phyloP scores from a whole-genome alignment of 2,329 filamentous ascomycete species.

The Pseudocercospora vitis region DNA sequence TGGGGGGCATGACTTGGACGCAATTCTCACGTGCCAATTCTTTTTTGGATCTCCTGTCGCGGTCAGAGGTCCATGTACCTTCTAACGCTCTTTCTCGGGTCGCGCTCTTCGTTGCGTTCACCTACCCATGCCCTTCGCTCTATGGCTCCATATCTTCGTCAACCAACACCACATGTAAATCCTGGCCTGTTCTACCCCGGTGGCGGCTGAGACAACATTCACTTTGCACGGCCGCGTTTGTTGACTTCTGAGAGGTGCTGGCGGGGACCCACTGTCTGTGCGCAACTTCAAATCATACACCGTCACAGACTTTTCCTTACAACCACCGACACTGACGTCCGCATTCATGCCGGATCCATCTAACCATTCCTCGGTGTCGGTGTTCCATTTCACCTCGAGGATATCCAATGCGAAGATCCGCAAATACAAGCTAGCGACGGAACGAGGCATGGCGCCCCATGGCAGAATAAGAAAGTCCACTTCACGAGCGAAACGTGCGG shows the following conservation, averaged over 20 bases:
- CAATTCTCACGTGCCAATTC: background rate
- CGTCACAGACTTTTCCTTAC: slow-evolving; percentile 3
- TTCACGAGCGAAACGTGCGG: background rate
- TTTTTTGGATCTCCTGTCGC: background rate
- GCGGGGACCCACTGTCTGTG: slow-evolving; percentile 4
- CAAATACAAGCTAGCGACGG: slow-evolving; percentile 32
- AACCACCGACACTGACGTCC: slow-evolving; percentile 1
- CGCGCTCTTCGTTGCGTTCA: background rate
- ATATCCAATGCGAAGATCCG: slow-evolving; percentile 33
- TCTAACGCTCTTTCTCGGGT: background rate
- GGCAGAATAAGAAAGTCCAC: slow-evolving; percentile 6
- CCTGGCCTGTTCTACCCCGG: background rate
- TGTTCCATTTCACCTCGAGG: slow-evolving; percentile 34
- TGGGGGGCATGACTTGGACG: background rate
- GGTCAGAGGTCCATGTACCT: background rate
- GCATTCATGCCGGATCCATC: slow-evolving; percentile 6
- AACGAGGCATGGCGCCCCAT: slow-evolving; percentile 31
- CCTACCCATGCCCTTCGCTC: background rate
- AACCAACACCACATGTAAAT: background rate
- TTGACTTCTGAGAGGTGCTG: slow-evolving; percentile 4
- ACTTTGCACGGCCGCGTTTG: background rate
- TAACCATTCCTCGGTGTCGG: slow-evolving; percentile 18
- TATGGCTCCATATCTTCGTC: background rate
- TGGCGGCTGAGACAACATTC: slow-evolving; percentile 2
- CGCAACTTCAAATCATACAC: background rate